Conservation (phyloP, 805 yeast genomes). For the Sugiyamaella boreocaroliniensis region DNA sequence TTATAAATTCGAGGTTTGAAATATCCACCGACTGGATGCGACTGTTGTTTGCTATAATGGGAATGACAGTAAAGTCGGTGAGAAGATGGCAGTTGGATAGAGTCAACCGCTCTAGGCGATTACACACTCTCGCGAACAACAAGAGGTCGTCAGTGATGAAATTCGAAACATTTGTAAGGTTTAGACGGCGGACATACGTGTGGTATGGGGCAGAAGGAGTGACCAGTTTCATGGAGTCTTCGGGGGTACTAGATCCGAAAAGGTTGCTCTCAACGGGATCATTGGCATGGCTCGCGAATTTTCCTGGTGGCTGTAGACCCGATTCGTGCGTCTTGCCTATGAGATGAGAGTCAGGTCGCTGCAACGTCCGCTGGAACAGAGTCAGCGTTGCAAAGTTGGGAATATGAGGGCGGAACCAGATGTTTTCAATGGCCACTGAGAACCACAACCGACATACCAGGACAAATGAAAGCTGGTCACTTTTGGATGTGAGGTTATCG, state of each 20-base stretch:
- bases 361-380: conserved; percentile 52
- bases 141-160: conserved; percentile 60
- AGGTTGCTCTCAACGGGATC: not conserved
- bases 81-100: conserved; percentile 71
- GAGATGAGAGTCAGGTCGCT: not conserved
- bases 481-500: conserved; percentile 13
- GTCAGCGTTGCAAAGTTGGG: conserved; percentile 43
- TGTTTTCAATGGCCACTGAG: conserved; percentile 62
- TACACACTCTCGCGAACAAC: conserved; percentile 52
- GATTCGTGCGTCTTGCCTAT: conserved; percentile 50
- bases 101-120: conserved; percentile 76
- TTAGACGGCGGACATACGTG: conserved; percentile 66
- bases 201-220: conserved; percentile 30
- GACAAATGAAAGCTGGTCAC: conserved; percentile 32
- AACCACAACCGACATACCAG: conserved; percentile 81
- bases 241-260: not conserved
- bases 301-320: conserved; percentile 28
- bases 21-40: conserved; percentile 79
- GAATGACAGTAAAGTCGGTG: conserved; percentile 53
- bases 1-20: conserved; percentile 62
- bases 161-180: conserved; percentile 67
- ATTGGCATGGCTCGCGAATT: not conserved
- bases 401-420: conserved; percentile 84
- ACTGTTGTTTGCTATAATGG: conserved; percentile 56
- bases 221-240: not conserved